Conservation (phyloP, 352 stramenopile genomes). For the Globisporangium takayamanum region DNA sequence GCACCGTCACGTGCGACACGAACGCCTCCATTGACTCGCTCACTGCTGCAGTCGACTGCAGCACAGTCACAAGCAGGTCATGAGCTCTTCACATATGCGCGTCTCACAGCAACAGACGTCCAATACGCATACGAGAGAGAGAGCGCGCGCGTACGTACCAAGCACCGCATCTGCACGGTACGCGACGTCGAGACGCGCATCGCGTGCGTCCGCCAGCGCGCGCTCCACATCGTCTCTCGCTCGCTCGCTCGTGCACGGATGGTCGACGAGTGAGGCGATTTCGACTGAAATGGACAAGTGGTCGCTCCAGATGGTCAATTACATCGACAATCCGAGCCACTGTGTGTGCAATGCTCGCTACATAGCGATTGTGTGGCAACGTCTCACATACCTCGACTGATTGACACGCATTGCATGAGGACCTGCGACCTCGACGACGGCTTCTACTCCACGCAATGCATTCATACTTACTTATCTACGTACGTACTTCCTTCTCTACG, state of each 20-base stretch:
- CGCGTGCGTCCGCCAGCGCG: slow-evolving; percentile 8
- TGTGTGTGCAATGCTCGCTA: background rate
- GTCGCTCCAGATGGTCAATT: background rate
- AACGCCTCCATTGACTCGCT: slow-evolving; percentile 47
- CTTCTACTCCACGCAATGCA: too few relatives aligned
- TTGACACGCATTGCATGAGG: background rate
- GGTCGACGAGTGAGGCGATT: background rate
- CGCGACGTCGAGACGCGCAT: slow-evolving; percentile 1
- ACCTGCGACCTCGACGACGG: background rate
- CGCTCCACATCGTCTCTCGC: slow-evolving; percentile 7
- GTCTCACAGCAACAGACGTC: background rate
- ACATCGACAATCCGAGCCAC: background rate
- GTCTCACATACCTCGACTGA: background rate
- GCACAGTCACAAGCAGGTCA: background rate
- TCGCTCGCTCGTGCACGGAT: background rate
- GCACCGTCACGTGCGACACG: slow-evolving; percentile 37
- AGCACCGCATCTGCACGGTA: slow-evolving; percentile 1
- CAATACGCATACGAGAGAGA: background rate
- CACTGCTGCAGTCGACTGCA: slow-evolving; percentile 4
- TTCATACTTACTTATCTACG: background rate
- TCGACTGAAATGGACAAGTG: too few relatives aligned
- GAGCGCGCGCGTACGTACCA: slow-evolving; percentile 4
- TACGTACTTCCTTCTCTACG: background rate
- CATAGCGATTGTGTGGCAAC: too few relatives aligned
- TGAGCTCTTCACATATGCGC: background rate